These are phyloP conservation scores for Trichosporon asahii DNA, from an alignment of 1,284 basidiomycete species.

Conservation along the genomic window DNA sequence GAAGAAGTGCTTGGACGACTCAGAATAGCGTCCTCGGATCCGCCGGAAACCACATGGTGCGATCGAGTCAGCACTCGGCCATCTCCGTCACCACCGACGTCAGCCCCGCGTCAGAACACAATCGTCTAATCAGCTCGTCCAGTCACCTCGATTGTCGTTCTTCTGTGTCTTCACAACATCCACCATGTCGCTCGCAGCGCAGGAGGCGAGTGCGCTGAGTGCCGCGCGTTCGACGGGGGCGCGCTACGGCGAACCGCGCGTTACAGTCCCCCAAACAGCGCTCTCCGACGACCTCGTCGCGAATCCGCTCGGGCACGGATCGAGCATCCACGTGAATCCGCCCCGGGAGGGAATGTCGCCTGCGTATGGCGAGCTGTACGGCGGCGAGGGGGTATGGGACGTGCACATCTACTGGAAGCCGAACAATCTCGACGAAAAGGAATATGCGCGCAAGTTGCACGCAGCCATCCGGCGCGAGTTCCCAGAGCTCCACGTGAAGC, in stretches of 20 bases:
- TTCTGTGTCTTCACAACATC: neutral
- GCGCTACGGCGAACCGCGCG: neutral
- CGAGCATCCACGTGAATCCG: slow-evolving; percentile 51
- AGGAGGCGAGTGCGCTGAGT: neutral
- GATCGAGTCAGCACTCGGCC: neutral
- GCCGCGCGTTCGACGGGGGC: neutral
- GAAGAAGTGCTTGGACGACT: neutral
- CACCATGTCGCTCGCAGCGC: slow-evolving; percentile 4
- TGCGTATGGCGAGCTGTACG: slow-evolving; percentile 14
- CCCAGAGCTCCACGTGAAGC: slow-evolving; percentile 19
- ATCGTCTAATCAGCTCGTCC: neutral
- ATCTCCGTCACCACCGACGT: slow-evolving; percentile 1
- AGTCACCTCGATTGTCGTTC: neutral
- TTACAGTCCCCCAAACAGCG: neutral
- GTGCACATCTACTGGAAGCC: slow-evolving; percentile 23
- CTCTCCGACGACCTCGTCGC: slow-evolving; percentile 33
- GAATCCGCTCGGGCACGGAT: slow-evolving; percentile 57
- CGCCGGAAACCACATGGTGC: neutral
- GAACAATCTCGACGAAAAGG: slow-evolving; percentile 18
- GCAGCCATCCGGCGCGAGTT: slow-evolving; percentile 21
- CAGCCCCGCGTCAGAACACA: neutral
- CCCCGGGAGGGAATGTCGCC: slow-evolving; percentile 11
- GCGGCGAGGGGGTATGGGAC: slow-evolving; percentile 14
- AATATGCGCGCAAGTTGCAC: slow-evolving; percentile 19
- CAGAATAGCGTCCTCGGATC: neutral